Evolutionary conservation across 768 basidiomycete species (phyloP), one percentile per base, ranked within the genome.

Genomic region (Melanogaster broomeanus): DNA sequence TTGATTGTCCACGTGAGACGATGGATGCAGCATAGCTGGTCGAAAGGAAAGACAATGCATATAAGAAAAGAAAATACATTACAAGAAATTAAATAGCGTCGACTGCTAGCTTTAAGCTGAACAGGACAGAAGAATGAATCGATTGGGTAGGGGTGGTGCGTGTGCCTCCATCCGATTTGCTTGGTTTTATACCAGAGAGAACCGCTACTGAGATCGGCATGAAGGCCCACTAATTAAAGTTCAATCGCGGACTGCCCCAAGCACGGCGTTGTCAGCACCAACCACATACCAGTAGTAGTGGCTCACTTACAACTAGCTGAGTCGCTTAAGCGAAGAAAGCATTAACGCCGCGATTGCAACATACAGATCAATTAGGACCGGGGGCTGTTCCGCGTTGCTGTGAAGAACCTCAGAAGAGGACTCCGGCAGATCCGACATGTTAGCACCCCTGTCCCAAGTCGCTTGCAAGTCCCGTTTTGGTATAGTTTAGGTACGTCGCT

Each of bases 21-120:
- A 66, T 58, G 16, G 52, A 47, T 24, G 53, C 66, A 19, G 58
- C 64, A 42, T 55, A 22, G n/a, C 41, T n/a, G 15, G 49, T 38
- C 4, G 49, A 39, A 21, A 56, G 12, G 25, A 52, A 18, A 2
- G 55, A 56, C 16, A 56, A 40, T 2, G 57, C 12, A 6, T 40
- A 39, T 41, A 51, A 18, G 13, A 56, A 22, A 24, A 22, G 19
- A 45, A 33, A 31, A 47, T 48, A 31, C 64, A 65, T 67, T 30
- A 19, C 9, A 35, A 24, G 3, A 19, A 38, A 21, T 24, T 35
- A 40, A 37, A 47, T 41, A 51, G 31, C 4, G 16, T 28, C 56
- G 12, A 7, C 34, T 33, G 35, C 40, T 42, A 33, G 21, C 37
- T 15, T 6, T 12, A 19, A 33, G 30, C 16, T 38, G 44, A 49